Conservation (phyloP, 2,329 filamentous ascomycete genomes). For the Nemania sp. region DNA sequence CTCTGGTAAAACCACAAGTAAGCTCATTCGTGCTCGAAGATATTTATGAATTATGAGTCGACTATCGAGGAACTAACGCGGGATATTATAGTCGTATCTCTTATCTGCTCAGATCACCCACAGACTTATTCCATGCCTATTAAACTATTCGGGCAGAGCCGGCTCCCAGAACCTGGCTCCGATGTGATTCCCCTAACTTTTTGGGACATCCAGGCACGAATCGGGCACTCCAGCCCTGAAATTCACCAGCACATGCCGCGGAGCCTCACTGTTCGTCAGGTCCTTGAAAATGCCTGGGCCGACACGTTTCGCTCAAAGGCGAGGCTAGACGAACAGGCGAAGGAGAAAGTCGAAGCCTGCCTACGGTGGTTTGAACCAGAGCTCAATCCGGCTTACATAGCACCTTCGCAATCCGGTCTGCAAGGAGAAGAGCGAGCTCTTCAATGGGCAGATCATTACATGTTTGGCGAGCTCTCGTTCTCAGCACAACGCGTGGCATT, state of each 20-base stretch:
- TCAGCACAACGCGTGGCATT: conserved; percentile 86
- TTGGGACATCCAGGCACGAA: conserved; percentile 89
- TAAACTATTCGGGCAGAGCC: conserved; percentile 83
- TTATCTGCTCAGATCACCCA: conserved; percentile 95
- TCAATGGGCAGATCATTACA: conserved; percentile 74
- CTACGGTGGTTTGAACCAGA: conserved; percentile 84
- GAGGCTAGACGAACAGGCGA: conserved; percentile 68
- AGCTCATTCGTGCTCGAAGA: too few relatives aligned
- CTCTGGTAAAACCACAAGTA: conserved; percentile 88
- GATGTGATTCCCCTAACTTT: conserved; percentile 80
- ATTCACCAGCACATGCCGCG: conserved; percentile 94
- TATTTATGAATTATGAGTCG: too few relatives aligned
- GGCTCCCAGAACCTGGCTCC: conserved; percentile 79
- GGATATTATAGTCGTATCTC: conserved; percentile 72
- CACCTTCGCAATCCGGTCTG: conserved; percentile 41
- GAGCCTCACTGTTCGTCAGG: conserved; percentile 75
- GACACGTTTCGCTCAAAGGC: conserved; percentile 85
- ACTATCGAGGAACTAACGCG: conserved; percentile 3
- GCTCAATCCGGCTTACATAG: conserved; percentile 68
- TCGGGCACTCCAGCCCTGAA: conserved; percentile 94
- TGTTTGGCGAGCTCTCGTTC: conserved; percentile 82
- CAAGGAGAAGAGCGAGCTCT: conserved; percentile 46
- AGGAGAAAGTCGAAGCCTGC: conserved; percentile 72
- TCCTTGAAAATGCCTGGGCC: conserved; percentile 89
- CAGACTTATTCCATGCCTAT: conserved; percentile 93